Base-by-base conservation (phyloP, 2,329 filamentous ascomycete species). In the Colletotrichum destructivum region DNA sequence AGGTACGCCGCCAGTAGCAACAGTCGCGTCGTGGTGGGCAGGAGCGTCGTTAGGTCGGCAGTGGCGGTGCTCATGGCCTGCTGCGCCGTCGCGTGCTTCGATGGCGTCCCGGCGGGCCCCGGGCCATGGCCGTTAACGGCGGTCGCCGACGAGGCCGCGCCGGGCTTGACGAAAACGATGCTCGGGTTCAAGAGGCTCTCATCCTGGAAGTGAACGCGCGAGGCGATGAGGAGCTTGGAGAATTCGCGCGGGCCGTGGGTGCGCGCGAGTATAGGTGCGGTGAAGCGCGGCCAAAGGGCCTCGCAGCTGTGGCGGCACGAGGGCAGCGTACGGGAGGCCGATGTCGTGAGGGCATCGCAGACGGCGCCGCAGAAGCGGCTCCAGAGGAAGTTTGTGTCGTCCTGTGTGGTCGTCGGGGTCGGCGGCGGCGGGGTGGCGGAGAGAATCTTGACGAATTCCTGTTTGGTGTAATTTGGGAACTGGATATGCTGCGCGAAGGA, bases 231-330 rank as follows among this genome's bases (percentile, higher is more conserved):
- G 9, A 99, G 85, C 73, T 93, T 92, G 16, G 93, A 92, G 81
- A 98, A 98, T 77, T 98, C 94, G 76, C 92, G 91, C 12, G 93
- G 90, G 2, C 88, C 88, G 76, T 92, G 91, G 11, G 92, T 91
- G n/a, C 93, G 93, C 1, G 91, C 89, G 1, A 91, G 82, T 31
- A 98, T 88, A 0, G 96, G 96, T 8, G 90, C 88, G 0, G 94
- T 91, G 81, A 99, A 98, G 4, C 91, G 89, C 13, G 92, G 91
- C 96, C 96, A 99, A 23, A 98, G 88, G 54, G 91, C 89, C 60
- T 89, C 82, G 78, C 93, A 95, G 61, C 92, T 89, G 46, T 89
- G 88, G 4, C 86, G 87, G 75, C 98, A 95, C 13, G 89, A 89
- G 1, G 92, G 87, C 16, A 98, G 86, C 47, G 96, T 95, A 61